Conservation (phyloP, 2,329 filamentous ascomycete genomes). For the Peltaster fructicola region DNA sequence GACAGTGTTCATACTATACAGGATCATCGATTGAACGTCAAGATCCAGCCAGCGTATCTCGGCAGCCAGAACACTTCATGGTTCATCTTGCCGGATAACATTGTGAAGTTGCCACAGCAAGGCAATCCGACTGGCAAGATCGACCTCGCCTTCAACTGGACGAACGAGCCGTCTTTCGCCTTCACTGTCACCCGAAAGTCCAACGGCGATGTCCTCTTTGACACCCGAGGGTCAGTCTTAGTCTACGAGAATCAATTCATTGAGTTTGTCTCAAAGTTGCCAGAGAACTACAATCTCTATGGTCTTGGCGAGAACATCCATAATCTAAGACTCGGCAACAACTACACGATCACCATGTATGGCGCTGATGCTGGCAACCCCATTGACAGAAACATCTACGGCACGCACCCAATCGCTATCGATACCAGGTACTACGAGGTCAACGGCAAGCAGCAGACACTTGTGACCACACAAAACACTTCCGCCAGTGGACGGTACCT, state of each 20-base stretch:
- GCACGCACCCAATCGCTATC: constrained; percentile 60
- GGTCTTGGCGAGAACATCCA: constrained; percentile 60
- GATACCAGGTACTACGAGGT: constrained; percentile 59
- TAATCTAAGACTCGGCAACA: constrained; percentile 52
- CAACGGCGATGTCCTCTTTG: constrained; percentile 37
- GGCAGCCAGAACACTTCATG: constrained; percentile 17
- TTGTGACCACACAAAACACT: constrained; percentile 36
- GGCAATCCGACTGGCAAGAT: constrained; percentile 21
- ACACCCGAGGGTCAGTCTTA: constrained; percentile 43
- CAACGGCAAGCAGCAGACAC: constrained; percentile 28
- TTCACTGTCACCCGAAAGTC: constrained; percentile 6
- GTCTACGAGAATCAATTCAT: constrained; percentile 66
- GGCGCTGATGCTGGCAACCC: constrained; percentile 51
- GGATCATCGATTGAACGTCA: constrained; percentile 53
- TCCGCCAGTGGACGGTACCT: constrained; percentile 38
- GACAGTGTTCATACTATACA: constrained; percentile 45
- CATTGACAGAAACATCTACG: constrained; percentile 53
- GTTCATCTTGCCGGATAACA: constrained; percentile 46
- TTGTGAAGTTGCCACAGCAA: constrained; percentile 40
- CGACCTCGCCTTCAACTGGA: constrained; percentile 35
- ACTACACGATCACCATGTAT: constrained; percentile 51
- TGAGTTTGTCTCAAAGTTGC: constrained; percentile 49
- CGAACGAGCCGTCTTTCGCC: constrained; percentile 20
- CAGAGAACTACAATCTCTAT: constrained; percentile 54
- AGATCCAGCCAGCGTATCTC: constrained; percentile 50